phyloP scores from a whole-genome alignment of 1,139 yeast genomes.

The Sugiyamaella pinicola region DNA sequence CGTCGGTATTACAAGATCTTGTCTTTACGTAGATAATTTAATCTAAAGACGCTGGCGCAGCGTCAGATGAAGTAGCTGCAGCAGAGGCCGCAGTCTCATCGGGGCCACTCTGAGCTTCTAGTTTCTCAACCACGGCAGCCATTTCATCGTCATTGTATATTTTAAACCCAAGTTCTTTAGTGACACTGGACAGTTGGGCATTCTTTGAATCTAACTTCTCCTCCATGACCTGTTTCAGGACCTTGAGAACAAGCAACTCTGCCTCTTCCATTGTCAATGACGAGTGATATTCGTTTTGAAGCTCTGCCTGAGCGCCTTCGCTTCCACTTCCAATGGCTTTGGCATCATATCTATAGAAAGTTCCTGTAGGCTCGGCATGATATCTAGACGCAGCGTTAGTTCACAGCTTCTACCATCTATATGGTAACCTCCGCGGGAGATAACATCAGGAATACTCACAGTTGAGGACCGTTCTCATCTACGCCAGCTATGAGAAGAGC shows the following conservation, averaged over 20 bases:
- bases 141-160: conserved; percentile 84
- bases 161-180: conserved; percentile 82
- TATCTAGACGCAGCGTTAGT: no score
- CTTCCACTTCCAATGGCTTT: conserved; percentile 99
- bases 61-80: conserved; percentile 9
- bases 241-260: conserved; percentile 83
- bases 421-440: no score
- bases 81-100: conserved; percentile 20
- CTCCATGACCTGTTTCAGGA: conserved; percentile 97
- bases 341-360: conserved; percentile 96
- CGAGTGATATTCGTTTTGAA: conserved; percentile 95
- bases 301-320: conserved; percentile 98
- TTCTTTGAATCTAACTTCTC: conserved; percentile 95
- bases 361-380: conserved; percentile 99
- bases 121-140: conserved; percentile 71
- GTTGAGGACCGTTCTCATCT: conserved; percentile 95
- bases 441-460: no score
- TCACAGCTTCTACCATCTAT: no score
- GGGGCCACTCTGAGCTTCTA: conserved; percentile 69
- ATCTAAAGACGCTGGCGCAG: background rate
- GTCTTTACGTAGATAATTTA: conserved; percentile 17
- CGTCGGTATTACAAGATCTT: conserved; percentile 13
- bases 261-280: conserved; percentile 94
- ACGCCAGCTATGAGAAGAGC: conserved; percentile 94
- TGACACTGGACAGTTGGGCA: conserved; percentile 93